phyloP scores from a whole-genome alignment of 805 yeast genomes.

The Ogataea trehaloabstinens region DNA sequence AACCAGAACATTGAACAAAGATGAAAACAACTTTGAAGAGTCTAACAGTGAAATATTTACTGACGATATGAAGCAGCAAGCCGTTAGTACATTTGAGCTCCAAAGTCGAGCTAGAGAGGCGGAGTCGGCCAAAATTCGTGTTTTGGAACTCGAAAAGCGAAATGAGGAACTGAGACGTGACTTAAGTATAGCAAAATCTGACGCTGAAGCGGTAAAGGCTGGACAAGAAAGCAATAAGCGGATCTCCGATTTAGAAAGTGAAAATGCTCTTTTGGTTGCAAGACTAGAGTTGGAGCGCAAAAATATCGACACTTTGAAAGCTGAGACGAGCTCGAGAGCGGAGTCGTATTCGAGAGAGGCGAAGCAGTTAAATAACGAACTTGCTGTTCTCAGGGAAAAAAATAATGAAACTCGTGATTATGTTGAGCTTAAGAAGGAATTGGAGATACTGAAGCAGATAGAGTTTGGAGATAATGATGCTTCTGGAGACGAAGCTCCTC shows the following conservation, averaged over 20 bases:
- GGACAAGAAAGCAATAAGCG: conserved; percentile 44
- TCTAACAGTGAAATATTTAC: conserved; percentile 13
- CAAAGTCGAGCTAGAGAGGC: conserved; percentile 73
- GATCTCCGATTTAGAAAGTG: conserved; percentile 60
- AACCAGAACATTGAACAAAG: conserved; percentile 39
- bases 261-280: conserved; percentile 61
- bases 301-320: conserved; percentile 22
- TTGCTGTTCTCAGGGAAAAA: conserved; percentile 46
- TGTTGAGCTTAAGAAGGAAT: conserved; percentile 75
- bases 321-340: conserved; percentile 29
- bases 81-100: conserved; percentile 48
- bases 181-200: conserved; percentile 52
- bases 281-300: conserved; percentile 51
- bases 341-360: conserved; percentile 46
- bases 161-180: conserved; percentile 73
- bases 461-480: conserved; percentile 58
- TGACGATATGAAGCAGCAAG: conserved; percentile 20
- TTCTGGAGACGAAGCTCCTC: conserved; percentile 36
- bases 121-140: conserved; percentile 65
- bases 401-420: conserved; percentile 62
- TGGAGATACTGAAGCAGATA: conserved; percentile 67
- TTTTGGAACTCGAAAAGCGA: conserved; percentile 69
- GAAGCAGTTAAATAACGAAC: conserved; percentile 47
- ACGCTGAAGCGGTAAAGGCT: conserved; percentile 40
- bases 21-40: conserved; percentile 18